Percentiles rank a stretch among this genome's conserved stretches.
These are phyloP conservation scores for Trametes versicolor DNA, from an alignment of 1,284 basidiomycete species.

Conservation along the genomic window DNA sequence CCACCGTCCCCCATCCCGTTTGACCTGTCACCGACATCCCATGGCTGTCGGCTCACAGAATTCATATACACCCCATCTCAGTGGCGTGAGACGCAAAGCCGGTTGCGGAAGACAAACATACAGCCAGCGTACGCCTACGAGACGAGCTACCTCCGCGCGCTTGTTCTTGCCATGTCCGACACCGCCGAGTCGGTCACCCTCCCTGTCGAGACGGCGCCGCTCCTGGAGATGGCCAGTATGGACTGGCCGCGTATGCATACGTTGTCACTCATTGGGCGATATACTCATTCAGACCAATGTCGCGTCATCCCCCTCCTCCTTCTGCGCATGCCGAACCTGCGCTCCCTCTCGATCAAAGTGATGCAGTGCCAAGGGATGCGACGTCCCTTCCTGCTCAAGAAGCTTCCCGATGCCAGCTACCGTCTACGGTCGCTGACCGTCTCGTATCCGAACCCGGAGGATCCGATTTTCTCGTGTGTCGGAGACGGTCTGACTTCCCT, in stretches of 20 bases:
- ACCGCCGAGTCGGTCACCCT: conserved; percentile 6
- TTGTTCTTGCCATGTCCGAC: conserved; percentile 1
- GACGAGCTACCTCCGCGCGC: not conserved
- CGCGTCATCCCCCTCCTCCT: not conserved
- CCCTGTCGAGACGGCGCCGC: conserved; percentile 11
- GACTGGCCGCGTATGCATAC: conserved; percentile 6
- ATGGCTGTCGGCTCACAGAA: not conserved
- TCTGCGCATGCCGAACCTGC: conserved; percentile 1
- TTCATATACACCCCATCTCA: not conserved
- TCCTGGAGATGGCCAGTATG: conserved; percentile 1
- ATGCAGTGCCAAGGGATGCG: not conserved
- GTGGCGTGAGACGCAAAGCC: not conserved
- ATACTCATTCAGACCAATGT: not conserved
- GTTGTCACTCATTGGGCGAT: conserved; percentile 1
- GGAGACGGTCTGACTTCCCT: not conserved
- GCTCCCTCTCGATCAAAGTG: not conserved
- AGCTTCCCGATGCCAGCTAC: no score
- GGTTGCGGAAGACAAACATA: not conserved
- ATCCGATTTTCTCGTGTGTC: conserved; percentile 4
- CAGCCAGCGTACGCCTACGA: not conserved
- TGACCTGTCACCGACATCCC: not conserved
- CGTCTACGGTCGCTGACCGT: conserved; percentile 7
- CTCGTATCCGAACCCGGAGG: conserved; percentile 14
- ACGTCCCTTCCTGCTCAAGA: not conserved
- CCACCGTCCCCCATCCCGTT: not conserved